Evolutionary conservation across 148 eudicot species (phyloP).

Genomic region (Rhododendron ferrugineum): DNA sequence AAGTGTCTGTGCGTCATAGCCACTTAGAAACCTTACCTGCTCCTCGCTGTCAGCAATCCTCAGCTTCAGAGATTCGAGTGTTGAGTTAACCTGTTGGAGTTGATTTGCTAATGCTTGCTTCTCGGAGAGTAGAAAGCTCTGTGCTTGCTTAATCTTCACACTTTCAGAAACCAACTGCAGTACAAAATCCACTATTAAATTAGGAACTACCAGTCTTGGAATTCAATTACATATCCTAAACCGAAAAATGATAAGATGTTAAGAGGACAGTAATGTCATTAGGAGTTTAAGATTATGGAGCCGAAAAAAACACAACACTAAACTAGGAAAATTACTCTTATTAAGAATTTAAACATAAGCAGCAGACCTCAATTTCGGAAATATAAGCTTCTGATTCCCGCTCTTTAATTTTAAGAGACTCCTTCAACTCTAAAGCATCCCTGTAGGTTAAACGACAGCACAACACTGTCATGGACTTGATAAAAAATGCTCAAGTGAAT

Average conservation of each 20-base stretch:
- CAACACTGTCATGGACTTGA: not conserved
- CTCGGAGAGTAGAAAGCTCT: constrained; percentile 53
- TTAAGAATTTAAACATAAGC: not conserved
- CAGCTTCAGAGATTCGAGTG: constrained; percentile 45
- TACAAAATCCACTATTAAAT: constrained; percentile 4
- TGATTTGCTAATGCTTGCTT: constrained; percentile 59
- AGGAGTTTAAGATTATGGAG: not conserved
- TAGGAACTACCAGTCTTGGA: not conserved
- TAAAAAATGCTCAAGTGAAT: not conserved
- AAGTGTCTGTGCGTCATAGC: not conserved
- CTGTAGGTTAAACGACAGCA: constrained; percentile 31
- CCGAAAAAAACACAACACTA: not conserved
- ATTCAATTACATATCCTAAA: not conserved
- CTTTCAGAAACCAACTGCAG: constrained; percentile 91
- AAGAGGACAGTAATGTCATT: not conserved
- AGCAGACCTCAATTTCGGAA: constrained; percentile 77
- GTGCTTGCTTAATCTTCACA: constrained; percentile 84
- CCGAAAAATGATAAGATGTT: not conserved
- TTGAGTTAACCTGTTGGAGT: constrained; percentile 48
- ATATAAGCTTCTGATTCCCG: constrained; percentile 81
- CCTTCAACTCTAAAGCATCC: constrained; percentile 69
- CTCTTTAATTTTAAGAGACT: constrained; percentile 84
- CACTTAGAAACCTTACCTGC: constrained; percentile 42
- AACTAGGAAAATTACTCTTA: not conserved
- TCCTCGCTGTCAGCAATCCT: constrained; percentile 61